Evolutionary conservation across 139 green algal genomes (phyloP).

Genomic region (Chlorella sp.): DNA sequence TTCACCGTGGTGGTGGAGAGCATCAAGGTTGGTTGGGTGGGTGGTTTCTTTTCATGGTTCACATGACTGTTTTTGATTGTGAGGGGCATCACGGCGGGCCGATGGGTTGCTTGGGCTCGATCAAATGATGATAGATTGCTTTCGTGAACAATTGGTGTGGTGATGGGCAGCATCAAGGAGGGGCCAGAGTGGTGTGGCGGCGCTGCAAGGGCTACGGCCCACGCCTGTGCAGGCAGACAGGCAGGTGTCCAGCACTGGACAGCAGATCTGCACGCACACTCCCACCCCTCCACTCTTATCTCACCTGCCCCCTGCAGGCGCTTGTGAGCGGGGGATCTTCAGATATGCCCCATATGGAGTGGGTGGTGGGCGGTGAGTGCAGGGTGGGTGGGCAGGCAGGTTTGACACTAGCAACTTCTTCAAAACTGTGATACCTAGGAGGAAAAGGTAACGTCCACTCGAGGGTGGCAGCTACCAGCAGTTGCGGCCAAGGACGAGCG

Average conservation of each 20-base stretch:
- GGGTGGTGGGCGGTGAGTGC: slow-evolving; percentile 2
- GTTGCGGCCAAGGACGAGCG: no score
- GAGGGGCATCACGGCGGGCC: no score
- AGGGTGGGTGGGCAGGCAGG: not conserved
- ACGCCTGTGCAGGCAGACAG: no score
- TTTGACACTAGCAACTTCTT: not conserved
- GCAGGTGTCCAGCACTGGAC: not conserved
- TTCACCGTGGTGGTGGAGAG: slow-evolving; percentile 65
- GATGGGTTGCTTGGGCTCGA: no score
- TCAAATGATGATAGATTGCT: no score
- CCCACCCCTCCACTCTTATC: not conserved
- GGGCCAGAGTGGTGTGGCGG: no score
- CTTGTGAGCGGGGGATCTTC: not conserved
- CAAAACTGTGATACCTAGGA: no score
- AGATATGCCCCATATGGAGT: not conserved
- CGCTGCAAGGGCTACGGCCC: not conserved
- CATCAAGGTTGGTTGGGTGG: slow-evolving; percentile 25
- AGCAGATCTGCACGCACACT: not conserved
- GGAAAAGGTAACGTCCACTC: no score
- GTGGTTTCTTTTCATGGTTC: no score
- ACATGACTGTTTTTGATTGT: no score
- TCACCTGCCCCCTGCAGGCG: not conserved
- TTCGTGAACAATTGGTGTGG: no score
- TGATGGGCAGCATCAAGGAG: slow-evolving; percentile 57
- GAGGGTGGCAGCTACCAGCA: no score